Base-by-base conservation (phyloP, 176 grass and related monocot species). In the Avena atlantica region DNA sequence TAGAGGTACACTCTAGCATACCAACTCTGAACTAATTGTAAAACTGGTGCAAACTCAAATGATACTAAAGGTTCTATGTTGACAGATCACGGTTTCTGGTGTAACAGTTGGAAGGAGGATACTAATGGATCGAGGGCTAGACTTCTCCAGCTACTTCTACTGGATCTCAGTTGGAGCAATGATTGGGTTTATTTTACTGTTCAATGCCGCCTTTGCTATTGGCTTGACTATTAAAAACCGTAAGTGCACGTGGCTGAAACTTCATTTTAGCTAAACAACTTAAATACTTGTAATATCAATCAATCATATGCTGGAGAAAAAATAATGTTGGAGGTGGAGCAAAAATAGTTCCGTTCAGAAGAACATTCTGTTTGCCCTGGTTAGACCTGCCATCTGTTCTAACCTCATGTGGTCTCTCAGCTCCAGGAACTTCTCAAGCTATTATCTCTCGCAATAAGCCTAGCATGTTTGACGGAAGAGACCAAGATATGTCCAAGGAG, bases 111-210 rank as follows among this genome's bases (percentile, higher is more conserved):
- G 92, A 48, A 89, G 60, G 50, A 90, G 74, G 53, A 67, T 91
- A n/a, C 42, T 97, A 42, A 93, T 83, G 55, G 90, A 83, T 63
- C 77, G 80, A 68, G 95, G 87, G 24, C 78, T 97, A 47, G 86
- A 97, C 87, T 97, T 93, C 80, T 25, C 82, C 3, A 57, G 20
- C 36, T 67, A 97, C 88, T 95, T 88, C 65, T 97, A 95, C 58
- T 97, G 93, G 95, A 93, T 95, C 75, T 88, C 89, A 83, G 19
- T 95, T 67, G 95, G 85, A 83, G 95, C 95, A 88, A 48, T 97
- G 49, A n/a, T 93, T 69, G 89, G 80, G 11, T 95, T 86, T 76
- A 87, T 88, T 49, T 31, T 97, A 13, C 74, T 97, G 27, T 88
- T 91, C 44, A 97, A 97, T 67, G 61, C 87, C 49, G 93, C 76